These are phyloP conservation scores for Ganoderma lingzhi DNA, from an alignment of 1,284 basidiomycete genomes.

Conservation along the genomic window DNA sequence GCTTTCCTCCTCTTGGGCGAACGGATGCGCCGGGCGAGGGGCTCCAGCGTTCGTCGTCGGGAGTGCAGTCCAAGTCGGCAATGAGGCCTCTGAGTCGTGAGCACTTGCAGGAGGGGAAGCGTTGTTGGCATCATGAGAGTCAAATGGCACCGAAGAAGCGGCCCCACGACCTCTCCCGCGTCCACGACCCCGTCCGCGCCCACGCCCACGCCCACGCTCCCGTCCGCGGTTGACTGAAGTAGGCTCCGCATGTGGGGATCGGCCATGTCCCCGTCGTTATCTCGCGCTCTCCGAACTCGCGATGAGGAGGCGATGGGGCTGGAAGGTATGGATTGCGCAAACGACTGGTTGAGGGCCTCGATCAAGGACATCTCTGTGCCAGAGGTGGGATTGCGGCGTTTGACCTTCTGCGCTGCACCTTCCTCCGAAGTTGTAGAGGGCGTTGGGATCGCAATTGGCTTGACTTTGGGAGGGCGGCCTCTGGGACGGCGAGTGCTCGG, in stretches of 20 bases:
- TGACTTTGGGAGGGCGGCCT: slow-evolving; percentile 13
- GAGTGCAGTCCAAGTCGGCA: slow-evolving; percentile 5
- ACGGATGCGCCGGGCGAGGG: not conserved
- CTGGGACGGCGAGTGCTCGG: slow-evolving; percentile 4
- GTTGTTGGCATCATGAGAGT: slow-evolving; percentile 1
- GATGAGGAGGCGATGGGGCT: not conserved
- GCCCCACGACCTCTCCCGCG: slow-evolving; percentile 12
- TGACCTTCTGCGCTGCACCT: not conserved
- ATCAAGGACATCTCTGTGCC: slow-evolving; percentile 5
- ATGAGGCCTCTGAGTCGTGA: not conserved
- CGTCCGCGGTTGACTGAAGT: slow-evolving; percentile 10
- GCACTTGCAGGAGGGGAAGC: not conserved
- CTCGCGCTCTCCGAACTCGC: not conserved
- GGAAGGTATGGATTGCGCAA: not conserved
- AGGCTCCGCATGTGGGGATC: not conserved
- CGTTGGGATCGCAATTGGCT: slow-evolving; percentile 17
- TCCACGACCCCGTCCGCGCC: slow-evolving; percentile 3
- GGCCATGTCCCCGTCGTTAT: not conserved
- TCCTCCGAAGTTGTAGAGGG: slow-evolving; percentile 24
- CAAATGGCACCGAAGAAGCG: slow-evolving; percentile 7
- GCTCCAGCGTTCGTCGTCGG: not conserved
- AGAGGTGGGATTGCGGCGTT: not conserved
- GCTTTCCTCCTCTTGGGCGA: slow-evolving; percentile 1
- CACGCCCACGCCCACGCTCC: slow-evolving; percentile 6
- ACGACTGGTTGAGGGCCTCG: slow-evolving; percentile 26